Conservation (phyloP, 768 basidiomycete genomes). For the Tricholoma furcatifolium region DNA sequence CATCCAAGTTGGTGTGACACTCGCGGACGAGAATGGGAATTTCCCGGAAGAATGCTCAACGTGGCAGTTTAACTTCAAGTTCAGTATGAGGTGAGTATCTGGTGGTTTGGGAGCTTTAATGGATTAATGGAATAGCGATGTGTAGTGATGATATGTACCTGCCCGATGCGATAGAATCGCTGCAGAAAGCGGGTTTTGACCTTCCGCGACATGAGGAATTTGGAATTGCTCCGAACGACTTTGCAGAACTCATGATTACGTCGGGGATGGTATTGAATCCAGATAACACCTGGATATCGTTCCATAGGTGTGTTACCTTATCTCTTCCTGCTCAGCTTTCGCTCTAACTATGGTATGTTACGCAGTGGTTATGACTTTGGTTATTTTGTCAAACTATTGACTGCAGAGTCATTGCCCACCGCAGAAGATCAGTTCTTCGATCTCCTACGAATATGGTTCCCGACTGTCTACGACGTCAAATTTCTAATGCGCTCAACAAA, state of each 20-base stretch:
- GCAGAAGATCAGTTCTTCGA: conserved; percentile 91
- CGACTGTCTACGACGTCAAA: conserved; percentile 96
- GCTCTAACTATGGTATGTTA: neutral
- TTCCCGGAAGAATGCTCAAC: conserved; percentile 88
- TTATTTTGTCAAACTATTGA: conserved; percentile 93
- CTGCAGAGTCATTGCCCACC: conserved; percentile 80
- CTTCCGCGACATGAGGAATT: conserved; percentile 91
- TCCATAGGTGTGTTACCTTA: conserved; percentile 76
- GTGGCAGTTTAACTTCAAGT: conserved; percentile 99
- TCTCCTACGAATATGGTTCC: conserved; percentile 88
- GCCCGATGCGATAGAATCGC: conserved; percentile 93
- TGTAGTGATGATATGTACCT: conserved; percentile 96
- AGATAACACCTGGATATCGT: conserved; percentile 95
- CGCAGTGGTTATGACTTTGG: conserved; percentile 97
- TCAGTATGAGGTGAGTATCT: conserved; percentile 74
- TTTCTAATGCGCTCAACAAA: conserved; percentile 90
- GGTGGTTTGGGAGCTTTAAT: neutral
- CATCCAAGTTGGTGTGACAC: conserved; percentile 94
- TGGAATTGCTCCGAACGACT: conserved; percentile 90
- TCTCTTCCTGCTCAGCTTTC: neutral
- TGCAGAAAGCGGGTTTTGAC: conserved; percentile 95
- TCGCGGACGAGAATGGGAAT: conserved; percentile 93
- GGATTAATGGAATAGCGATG: neutral
- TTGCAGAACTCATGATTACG: conserved; percentile 96
- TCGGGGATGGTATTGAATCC: conserved; percentile 88